Base-by-base conservation (phyloP, 208 protist species). In the Herpetomonas samuelpessoai region DNA sequence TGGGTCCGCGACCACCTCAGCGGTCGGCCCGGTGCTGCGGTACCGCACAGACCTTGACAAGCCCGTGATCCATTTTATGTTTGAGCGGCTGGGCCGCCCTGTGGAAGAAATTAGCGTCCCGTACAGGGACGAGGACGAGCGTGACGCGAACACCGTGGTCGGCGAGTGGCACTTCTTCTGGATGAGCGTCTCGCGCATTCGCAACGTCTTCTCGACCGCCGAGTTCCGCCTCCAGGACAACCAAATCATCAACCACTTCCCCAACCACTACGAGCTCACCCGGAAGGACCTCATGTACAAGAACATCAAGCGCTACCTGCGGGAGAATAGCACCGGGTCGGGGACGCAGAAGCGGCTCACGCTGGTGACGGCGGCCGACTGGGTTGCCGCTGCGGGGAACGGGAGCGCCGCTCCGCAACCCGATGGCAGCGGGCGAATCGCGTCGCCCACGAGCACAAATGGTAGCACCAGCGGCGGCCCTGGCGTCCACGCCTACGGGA, bases 201-300 rank as follows among this genome's bases (percentile, higher is more conserved):
- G 84, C 4, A 71, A 62, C 48, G 63, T 95, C 21, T 87, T 97
- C 61, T 73, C 68, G 39, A 74, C 78, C 16, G 69, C 73, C 26
- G 76, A 87, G 27, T 89, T 87, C 52, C 71, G 89, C 41, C 79
- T 94, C 35, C 68, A 79, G 25, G 92, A 97, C 29, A 62, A 74
- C 7, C 92, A 97, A 58, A 87, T 97, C 57, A 88, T 99, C 64
- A 98, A 98, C 74, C 98, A 99, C 81, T 99, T 98, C 57, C 97
- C 97, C n/a, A 98, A 98, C 65, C 96, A 98, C 74, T 95, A 92
- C 51, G 96, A 98, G 76, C 78, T 99, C 26, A 99, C 97, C 10
- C 71, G 97, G 7, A 99, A 99, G 64, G 97, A 99, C 67, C 70
- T 97, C 51, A 97, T 99, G 89, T 96, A 98, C 58, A 97, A 97